These are phyloP conservation scores for Punica granatum DNA, from an alignment of 345 rosid genomes.

Conservation along the genomic window DNA sequence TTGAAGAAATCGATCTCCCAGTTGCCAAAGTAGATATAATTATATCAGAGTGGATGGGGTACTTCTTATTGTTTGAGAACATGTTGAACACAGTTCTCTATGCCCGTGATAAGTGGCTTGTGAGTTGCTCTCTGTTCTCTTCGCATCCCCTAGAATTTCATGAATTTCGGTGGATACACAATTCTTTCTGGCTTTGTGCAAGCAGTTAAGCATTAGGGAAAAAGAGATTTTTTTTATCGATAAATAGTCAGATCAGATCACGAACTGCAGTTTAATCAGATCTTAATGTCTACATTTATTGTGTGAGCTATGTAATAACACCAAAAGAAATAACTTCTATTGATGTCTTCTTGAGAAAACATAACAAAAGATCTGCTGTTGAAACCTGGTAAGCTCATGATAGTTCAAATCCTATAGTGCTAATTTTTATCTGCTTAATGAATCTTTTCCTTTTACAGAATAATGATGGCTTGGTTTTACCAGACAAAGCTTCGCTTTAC, in stretches of 20 bases:
- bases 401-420: not conserved
- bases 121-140: slow-evolving; percentile 30
- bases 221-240: not conserved
- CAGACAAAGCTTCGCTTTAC: slow-evolving; percentile 86
- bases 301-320: not conserved
- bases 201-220: not conserved
- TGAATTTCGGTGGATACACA: not conserved
- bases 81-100: slow-evolving; percentile 87
- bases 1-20: slow-evolving; percentile 94
- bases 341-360: not conserved
- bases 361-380: too few species aligned
- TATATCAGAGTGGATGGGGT: slow-evolving; percentile 99
- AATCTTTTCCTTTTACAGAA: slow-evolving; percentile 32
- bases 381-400: not conserved
- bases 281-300: not conserved
- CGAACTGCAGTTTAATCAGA: not conserved
- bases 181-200: not conserved
- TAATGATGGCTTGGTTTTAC: slow-evolving; percentile 71
- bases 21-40: slow-evolving; percentile 84
- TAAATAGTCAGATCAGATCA: not conserved
- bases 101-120: slow-evolving; percentile 98
- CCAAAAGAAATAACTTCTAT: not conserved
- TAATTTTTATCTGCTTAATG: not conserved
- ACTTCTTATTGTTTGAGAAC: slow-evolving; percentile 90
- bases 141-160: not conserved